Percentiles rank a stretch among this genome's conserved stretches.
Conservation (phyloP, 2,329 filamentous ascomycete species). For the Botrytis elliptica region DNA sequence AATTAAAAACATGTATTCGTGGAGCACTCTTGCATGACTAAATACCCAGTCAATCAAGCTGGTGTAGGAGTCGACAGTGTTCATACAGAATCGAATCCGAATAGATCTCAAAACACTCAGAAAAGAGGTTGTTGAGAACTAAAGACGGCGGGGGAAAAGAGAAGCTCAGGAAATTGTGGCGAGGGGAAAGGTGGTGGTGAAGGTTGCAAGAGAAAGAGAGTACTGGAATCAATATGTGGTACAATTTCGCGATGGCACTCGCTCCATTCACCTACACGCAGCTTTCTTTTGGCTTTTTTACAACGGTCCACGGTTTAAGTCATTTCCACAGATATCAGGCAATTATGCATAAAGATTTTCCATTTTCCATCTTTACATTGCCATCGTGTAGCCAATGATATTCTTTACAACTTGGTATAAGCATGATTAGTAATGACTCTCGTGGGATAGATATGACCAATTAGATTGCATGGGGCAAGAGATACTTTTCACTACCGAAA, state of each 20-base stretch:
- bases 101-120: constrained; percentile 21
- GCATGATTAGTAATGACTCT: background rate
- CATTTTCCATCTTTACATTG: background rate
- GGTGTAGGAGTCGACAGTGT: constrained; percentile 37
- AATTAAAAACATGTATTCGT: constrained; percentile 37
- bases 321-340: background rate
- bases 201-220: background rate
- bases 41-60: constrained; percentile 38
- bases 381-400: background rate
- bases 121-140: constrained; percentile 20
- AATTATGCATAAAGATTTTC: constrained; percentile 9
- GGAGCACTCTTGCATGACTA: constrained; percentile 37
- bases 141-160: background rate
- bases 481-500: background rate
- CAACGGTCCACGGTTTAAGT: constrained; percentile 1
- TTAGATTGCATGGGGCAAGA: background rate
- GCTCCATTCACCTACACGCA: background rate
- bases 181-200: background rate
- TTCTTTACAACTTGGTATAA: no score
- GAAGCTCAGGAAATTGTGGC: background rate
- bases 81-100: constrained; percentile 36
- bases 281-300: constrained; percentile 13
- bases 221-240: background rate
- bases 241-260: constrained; percentile 6
- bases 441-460: background rate